A percentile compares a stretch with the other conserved stretches of the same genome.
phyloP scores from a whole-genome alignment of 1,139 yeast species.

The Suhomyces choctaworum region DNA sequence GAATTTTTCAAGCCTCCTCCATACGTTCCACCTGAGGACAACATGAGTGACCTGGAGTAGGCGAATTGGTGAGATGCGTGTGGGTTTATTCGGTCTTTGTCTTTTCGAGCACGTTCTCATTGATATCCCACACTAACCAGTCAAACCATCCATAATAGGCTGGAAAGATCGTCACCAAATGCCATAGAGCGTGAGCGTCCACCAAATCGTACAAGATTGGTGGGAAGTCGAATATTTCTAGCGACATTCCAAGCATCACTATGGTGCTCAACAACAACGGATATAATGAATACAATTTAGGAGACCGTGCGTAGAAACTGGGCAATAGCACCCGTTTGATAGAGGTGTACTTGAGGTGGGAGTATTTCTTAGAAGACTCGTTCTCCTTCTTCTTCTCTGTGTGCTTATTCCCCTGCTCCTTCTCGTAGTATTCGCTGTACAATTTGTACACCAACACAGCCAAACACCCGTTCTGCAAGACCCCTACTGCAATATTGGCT shows the following conservation, averaged over 20 bases:
- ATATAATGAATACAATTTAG: slow-evolving; percentile 44
- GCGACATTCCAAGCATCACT: slow-evolving; percentile 73
- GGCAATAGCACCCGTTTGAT: slow-evolving; percentile 28
- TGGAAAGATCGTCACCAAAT: slow-evolving; percentile 72
- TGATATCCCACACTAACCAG: slow-evolving; percentile 49
- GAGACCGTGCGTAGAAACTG: slow-evolving; percentile 37
- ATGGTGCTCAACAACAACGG: slow-evolving; percentile 47
- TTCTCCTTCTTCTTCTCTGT: slow-evolving; percentile 5
- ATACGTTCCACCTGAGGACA: slow-evolving; percentile 42
- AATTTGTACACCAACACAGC: slow-evolving; percentile 33
- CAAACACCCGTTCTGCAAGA: slow-evolving; percentile 63
- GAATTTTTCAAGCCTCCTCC: slow-evolving; percentile 69
- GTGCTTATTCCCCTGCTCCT: slow-evolving; percentile 18
- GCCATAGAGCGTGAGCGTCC: slow-evolving; percentile 97
- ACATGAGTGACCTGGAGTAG: slow-evolving; percentile 14
- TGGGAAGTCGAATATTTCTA: slow-evolving; percentile 88
- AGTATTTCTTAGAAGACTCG: slow-evolving; percentile 10
- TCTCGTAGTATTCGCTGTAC: slow-evolving; percentile 34
- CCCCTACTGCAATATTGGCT: slow-evolving; percentile 78
- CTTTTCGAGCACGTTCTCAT: slow-evolving; percentile 31
- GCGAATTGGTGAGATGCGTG: too few relatives aligned
- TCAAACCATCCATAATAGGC: slow-evolving; percentile 48
- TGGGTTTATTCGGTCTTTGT: slow-evolving; percentile 17
- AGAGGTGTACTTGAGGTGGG: slow-evolving; percentile 31
- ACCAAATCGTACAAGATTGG: slow-evolving; percentile 61